Base-by-base conservation (phyloP, 352 stramenopile species). In the Poterioochromonas sp. region DNA sequence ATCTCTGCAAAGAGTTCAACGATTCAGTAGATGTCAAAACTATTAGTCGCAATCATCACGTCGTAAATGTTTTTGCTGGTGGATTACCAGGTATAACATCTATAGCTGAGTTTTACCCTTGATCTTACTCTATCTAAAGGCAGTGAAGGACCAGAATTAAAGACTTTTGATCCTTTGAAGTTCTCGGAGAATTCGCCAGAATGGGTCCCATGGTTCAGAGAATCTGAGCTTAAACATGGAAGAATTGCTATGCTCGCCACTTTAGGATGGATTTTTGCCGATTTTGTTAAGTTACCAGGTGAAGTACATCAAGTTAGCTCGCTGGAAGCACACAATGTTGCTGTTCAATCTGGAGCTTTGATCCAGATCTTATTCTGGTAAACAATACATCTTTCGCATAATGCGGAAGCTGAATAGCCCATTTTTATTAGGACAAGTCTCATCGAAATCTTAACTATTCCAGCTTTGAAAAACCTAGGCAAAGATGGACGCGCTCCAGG, bases 201-300 rank as follows among this genome's bases (percentile, higher is more conserved):
- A 35, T 76, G 74, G 39, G 83, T 90, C 77, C 84, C 90, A 68
- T 92, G 87, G 80, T 87, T 90, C 65, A 84, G 88, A 76, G 87
- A 93, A 80, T 79, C 85, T 32, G 88, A 92, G 84, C 80, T 91
- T 78, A 91, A 91, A 79, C 82, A 91, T 79, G 84, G 85, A 39
- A 82, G 85, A 71, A 79, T 90, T 78, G 84, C 86, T 65, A 90
- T 90, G 86, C 86, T 90, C 80, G 87, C 85, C 44, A 84, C 88
- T 76, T 79, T 89, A 37, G 87, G 86, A 73, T 89, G 26, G 20
- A 79, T 83, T 51, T 79, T 64, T 51, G 76, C 81, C 26, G 76
- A 80, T 32, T 82, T 82, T 68, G 74, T 81, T 44, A 79, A 79
- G 35, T 37, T 84, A 34, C 80, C 80, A 3, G 81, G 79, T 43